A percentile compares a stretch with the other conserved stretches of the same genome.
phyloP scores from a whole-genome alignment of 148 eudicot species.

The Drosera capensis region DNA sequence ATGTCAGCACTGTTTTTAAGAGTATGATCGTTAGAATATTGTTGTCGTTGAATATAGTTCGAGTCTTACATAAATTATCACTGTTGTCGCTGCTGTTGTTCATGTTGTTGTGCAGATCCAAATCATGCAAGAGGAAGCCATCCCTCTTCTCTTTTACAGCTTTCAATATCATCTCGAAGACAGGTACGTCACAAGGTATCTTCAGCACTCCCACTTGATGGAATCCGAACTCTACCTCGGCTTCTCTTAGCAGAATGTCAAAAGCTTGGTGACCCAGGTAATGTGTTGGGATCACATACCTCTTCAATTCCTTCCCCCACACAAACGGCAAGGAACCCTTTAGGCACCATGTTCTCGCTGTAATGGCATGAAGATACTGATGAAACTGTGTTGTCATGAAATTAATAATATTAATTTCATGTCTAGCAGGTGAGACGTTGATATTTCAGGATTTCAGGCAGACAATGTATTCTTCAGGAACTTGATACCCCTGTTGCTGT shows the following conservation, averaged over 20 bases:
- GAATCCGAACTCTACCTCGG: constrained; percentile 92
- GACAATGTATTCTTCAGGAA: constrained; percentile 73
- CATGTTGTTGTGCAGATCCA: constrained; percentile 1
- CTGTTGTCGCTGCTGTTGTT: neutral
- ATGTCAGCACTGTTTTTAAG: too few relatives aligned
- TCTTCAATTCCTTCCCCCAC: constrained; percentile 64
- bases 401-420: too few relatives aligned
- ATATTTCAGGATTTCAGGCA: too few relatives aligned
- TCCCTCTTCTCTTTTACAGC: constrained; percentile 35
- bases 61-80: too few relatives aligned
- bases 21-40: too few relatives aligned
- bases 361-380: neutral
- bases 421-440: too few relatives aligned
- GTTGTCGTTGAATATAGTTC: too few relatives aligned
- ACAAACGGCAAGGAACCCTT: constrained; percentile 66
- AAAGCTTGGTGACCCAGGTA: constrained; percentile 63
- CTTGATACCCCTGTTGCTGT: constrained; percentile 38
- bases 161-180: constrained; percentile 56
- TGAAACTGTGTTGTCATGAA: constrained; percentile 28
- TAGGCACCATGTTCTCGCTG: constrained; percentile 28
- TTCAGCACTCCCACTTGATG: constrained; percentile 75
- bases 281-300: constrained; percentile 63
- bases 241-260: constrained; percentile 45
- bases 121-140: constrained; percentile 11
- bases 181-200: constrained; percentile 55